phyloP scores from a whole-genome alignment of 1,284 basidiomycete genomes.

The Boletus sp. region DNA sequence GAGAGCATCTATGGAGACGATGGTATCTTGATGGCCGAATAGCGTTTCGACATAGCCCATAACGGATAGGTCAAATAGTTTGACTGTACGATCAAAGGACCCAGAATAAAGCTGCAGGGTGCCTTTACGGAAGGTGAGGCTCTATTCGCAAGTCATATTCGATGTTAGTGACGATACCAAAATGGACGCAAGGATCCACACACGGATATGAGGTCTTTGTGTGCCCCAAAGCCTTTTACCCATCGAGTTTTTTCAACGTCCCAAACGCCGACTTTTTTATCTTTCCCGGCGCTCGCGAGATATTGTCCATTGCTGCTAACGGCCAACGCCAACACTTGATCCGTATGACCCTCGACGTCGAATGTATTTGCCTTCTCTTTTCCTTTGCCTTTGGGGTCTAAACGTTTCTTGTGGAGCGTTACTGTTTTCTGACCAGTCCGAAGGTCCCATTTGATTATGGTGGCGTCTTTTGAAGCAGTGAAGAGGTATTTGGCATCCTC shows the following conservation, averaged over 20 bases:
- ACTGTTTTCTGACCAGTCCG: constrained; percentile 53
- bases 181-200: constrained; percentile 31
- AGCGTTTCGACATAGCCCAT: constrained; percentile 95
- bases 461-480: constrained; percentile 82
- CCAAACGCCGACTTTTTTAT: constrained; percentile 82
- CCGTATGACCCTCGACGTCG: constrained; percentile 72
- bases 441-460: constrained; percentile 79
- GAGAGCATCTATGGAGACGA: constrained; percentile 76
- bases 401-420: constrained; percentile 58
- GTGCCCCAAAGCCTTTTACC: constrained; percentile 76
- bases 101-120: constrained; percentile 83
- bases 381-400: constrained; percentile 35
- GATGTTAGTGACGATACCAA: constrained; percentile 2
- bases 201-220: constrained; percentile 84
- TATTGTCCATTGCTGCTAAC: constrained; percentile 83
- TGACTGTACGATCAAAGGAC: constrained; percentile 89
- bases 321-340: constrained; percentile 81
- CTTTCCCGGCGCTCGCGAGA: constrained; percentile 84
- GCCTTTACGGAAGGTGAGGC: constrained; percentile 79
- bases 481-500: constrained; percentile 70
- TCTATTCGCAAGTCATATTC: constrained; percentile 36
- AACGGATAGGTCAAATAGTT: constrained; percentile 66
- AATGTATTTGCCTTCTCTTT: constrained; percentile 45
- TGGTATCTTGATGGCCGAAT: constrained; percentile 94
- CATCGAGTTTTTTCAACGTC: constrained; percentile 69